Evolutionary conservation across 805 yeast species (phyloP).

Genomic region (Wickerhamiella galacta): DNA sequence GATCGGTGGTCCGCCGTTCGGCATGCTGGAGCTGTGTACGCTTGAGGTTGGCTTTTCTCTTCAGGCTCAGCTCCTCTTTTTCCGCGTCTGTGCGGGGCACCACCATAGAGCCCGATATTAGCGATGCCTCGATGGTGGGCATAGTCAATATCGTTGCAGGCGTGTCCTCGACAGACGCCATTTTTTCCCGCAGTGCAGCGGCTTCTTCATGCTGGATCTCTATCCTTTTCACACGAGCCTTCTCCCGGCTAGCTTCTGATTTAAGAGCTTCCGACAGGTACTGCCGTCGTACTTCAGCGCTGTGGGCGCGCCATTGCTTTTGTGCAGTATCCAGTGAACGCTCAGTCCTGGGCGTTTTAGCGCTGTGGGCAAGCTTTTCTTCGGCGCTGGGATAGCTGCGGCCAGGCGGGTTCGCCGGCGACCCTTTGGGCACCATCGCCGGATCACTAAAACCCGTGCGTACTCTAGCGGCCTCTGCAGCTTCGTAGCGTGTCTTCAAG

Average conservation of each 20-base stretch:
- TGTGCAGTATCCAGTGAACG: slow-evolving; percentile 12
- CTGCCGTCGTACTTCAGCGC: slow-evolving; percentile 53
- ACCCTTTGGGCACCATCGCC: slow-evolving; percentile 45
- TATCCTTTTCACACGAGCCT: slow-evolving; percentile 25
- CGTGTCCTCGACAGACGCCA: slow-evolving; percentile 22
- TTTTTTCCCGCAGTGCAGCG: slow-evolving; percentile 17
- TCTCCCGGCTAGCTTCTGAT: slow-evolving; percentile 34
- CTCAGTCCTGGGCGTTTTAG: slow-evolving; percentile 27
- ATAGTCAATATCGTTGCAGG: slow-evolving; percentile 46
- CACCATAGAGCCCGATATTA: slow-evolving; percentile 53
- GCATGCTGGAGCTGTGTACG: slow-evolving; percentile 34
- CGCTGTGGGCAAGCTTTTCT: slow-evolving; percentile 39
- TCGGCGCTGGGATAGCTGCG: slow-evolving; percentile 34
- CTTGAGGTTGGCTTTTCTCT: slow-evolving; percentile 52
- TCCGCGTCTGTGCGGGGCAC: slow-evolving; percentile 61
- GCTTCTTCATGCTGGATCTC: slow-evolving; percentile 24
- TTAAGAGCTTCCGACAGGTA: slow-evolving; percentile 49
- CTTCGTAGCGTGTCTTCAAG: slow-evolving; percentile 19
- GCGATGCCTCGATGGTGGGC: slow-evolving; percentile 54
- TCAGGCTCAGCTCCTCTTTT: slow-evolving; percentile 34
- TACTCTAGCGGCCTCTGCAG: slow-evolving; percentile 27
- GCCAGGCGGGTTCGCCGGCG: slow-evolving; percentile 35
- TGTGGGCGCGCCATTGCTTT: slow-evolving; percentile 32
- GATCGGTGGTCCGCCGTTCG: slow-evolving; percentile 35
- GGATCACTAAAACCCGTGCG: slow-evolving; percentile 57